Base-by-base conservation (phyloP, 768 basidiomycete species). In the Rickenella mellea region DNA sequence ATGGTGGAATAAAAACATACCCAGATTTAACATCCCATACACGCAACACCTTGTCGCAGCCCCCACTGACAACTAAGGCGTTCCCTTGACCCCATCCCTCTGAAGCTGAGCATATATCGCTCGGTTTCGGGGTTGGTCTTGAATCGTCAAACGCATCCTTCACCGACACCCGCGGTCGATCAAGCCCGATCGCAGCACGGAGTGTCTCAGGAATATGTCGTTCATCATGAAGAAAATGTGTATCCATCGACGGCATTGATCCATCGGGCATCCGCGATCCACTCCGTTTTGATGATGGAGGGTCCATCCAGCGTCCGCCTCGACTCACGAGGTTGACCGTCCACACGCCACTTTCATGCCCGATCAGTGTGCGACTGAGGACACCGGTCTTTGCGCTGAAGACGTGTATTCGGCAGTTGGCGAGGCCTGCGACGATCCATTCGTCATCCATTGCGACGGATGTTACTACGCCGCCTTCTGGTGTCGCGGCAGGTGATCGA, bases 281-380 rank as follows among this genome's bases (percentile, higher is more conserved):
- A 22, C 21, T 38, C 8, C 14, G 10, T 31, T 45, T 29, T 24
- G 42, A 19, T 29, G 19, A 10, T 26, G 40, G 9, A 31, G 44
- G 48, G 31, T 55, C 46, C 24, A 9, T 46, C 49, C 27, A 48
- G 43, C 0, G 50, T 1, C 80, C 82, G n/a, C 81, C 80, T 30
- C 73, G 70, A 20, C 74, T 73, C 38, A 93, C 77, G 21, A 97
- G 71, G 41, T 80, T 77, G 11, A 96, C 76, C 11, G 85, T 83
- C 93, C 93, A 97, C 1, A 96, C 92, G n/a, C 93, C 93, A 17
- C 71, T 63, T 12, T 83, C 80, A 58, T 96, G 93, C 0, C 93
- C 93, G 7, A 76, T 68, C 2, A 98, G 74, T 0, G 86, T 87
- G 40, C 83, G 72, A 30, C 73, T 71, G 39, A 86, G 74, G 2